Evolutionary conservation across 2,329 filamentous ascomycete genomes (phyloP), one percentile per base, ranked within the genome.

Genomic region (Dactylonectria estremocensis): DNA sequence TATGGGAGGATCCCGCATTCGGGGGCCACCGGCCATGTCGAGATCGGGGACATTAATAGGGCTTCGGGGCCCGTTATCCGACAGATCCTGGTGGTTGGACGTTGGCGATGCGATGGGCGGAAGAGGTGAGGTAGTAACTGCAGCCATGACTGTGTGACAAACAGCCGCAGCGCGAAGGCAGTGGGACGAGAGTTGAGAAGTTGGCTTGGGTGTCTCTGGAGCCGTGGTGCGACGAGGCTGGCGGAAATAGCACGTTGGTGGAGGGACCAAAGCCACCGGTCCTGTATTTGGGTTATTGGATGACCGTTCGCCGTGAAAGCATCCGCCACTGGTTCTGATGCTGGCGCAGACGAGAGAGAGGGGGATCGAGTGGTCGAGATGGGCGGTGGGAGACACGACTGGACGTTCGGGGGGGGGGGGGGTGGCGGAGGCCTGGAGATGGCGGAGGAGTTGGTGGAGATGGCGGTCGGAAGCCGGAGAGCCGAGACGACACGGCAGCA

Each of bases 1-100:
- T 31, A 85, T 81, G 33, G 88, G 88, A 16, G 84, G 83, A 57
- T 86, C 83, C 68, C 85, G 84, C 66, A 89, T 80, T 66, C 83
- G 82, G 24, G 86, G 82, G 20, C 83, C 82, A 57, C 81, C 81
- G 45, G 69, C 62, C 24, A 70, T 60, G 18, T 73, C 69, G 53
- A 77, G 64, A 53, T 71, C 65, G n/a, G 78, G 64, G 16, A 77
- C 71, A 31, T 81, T 76, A 40, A 84, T 69, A n/a, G 82, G 81
- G 64, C 82, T 83, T 63, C 80, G 74, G 40, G 68, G 61, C 33
- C 72, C 67, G 57, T 72, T 66, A 57, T 74, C 71, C 31, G 72
- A 49, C n/a, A 62, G 61, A 37, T 66, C 52, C 53, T 67, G 53
- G 60, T 69, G 65, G 69, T 77, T 74, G 37, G 67, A 61, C 43